A percentile compares a stretch with the other conserved stretches of the same genome.
Evolutionary conservation across 495 filamentous ascomycete species (phyloP).

Genomic region (Thermothielavioides terrestris): DNA sequence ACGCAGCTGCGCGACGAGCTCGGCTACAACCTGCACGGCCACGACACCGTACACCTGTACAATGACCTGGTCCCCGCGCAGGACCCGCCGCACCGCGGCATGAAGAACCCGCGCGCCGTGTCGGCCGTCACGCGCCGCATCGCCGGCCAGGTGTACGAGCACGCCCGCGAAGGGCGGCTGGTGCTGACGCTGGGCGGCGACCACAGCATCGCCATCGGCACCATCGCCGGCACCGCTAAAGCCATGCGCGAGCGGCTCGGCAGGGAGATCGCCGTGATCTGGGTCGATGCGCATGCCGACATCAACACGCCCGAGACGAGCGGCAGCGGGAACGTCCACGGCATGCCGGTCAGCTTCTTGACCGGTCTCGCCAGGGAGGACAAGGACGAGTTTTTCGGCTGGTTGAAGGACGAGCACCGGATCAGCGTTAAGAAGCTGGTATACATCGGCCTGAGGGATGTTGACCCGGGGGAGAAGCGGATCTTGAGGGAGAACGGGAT

Average conservation of each 20-base stretch:
- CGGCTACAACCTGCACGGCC: conserved; percentile 77
- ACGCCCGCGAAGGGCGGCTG: conserved; percentile 75
- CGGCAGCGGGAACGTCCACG: conserved; percentile 89
- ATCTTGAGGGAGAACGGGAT: conserved; percentile 81
- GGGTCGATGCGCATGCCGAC: conserved; percentile 97
- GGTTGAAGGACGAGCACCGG: conserved; percentile 56
- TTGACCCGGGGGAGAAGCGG: conserved; percentile 85
- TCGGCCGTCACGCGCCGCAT: conserved; percentile 77
- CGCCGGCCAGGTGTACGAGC: conserved; percentile 75
- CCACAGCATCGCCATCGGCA: conserved; percentile 93
- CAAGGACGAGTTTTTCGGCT: conserved; percentile 71
- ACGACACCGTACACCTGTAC: conserved; percentile 78
- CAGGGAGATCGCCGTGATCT: conserved; percentile 84
- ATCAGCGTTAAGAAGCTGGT: conserved; percentile 76
- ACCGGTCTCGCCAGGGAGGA: conserved; percentile 73
- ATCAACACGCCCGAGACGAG: conserved; percentile 94
- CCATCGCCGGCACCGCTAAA: conserved; percentile 73
- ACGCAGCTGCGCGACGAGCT: conserved; percentile 76
- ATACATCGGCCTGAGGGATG: conserved; percentile 92
- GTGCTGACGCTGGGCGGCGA: conserved; percentile 93
- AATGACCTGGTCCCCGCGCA: conserved; percentile 59
- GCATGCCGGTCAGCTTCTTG: conserved; percentile 94
- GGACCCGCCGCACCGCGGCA: conserved; percentile 73
- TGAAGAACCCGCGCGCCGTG: conserved; percentile 88
- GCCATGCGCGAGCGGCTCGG: conserved; percentile 75